phyloP scores from a whole-genome alignment of 208 protist species.

The Leishmania tarentolae region DNA sequence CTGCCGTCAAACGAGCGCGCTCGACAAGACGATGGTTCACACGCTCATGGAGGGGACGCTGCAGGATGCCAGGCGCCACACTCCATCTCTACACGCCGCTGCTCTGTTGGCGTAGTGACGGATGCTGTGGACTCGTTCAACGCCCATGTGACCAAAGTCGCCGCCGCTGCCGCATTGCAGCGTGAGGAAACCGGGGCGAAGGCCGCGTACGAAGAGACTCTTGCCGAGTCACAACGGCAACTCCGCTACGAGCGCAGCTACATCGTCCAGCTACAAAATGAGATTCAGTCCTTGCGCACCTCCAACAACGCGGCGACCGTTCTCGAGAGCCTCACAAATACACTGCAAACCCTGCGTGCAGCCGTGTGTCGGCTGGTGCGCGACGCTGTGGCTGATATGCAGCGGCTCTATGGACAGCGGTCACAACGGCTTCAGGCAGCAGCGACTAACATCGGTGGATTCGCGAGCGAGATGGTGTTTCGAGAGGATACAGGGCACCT shows the following conservation, averaged over 20 bases:
- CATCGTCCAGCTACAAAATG: conserved; percentile 7
- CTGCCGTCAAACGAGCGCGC: neutral
- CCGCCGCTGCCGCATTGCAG: neutral
- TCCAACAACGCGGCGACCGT: conserved; percentile 4
- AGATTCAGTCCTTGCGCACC: conserved; percentile 13
- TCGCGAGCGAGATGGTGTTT: neutral
- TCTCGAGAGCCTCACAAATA: conserved; percentile 3
- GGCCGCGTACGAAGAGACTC: neutral
- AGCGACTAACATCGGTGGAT: neutral
- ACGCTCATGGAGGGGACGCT: neutral
- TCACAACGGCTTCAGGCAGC: neutral
- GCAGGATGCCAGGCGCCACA: neutral
- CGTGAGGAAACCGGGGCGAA: no score
- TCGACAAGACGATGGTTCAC: neutral
- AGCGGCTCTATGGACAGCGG: neutral
- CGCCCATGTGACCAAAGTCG: neutral
- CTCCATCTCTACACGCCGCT: no score
- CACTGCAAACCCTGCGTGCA: conserved; percentile 7
- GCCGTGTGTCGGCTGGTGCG: neutral
- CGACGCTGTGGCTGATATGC: conserved; percentile 12
- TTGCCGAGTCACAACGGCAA: conserved; percentile 8
- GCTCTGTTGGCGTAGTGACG: neutral
- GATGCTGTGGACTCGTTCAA: neutral
- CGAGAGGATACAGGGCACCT: neutral
- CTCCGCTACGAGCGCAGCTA: conserved; percentile 14